A percentile compares a stretch with the other conserved stretches of the same genome.
phyloP scores from a whole-genome alignment of 768 basidiomycete species.

The Collybia sordida region DNA sequence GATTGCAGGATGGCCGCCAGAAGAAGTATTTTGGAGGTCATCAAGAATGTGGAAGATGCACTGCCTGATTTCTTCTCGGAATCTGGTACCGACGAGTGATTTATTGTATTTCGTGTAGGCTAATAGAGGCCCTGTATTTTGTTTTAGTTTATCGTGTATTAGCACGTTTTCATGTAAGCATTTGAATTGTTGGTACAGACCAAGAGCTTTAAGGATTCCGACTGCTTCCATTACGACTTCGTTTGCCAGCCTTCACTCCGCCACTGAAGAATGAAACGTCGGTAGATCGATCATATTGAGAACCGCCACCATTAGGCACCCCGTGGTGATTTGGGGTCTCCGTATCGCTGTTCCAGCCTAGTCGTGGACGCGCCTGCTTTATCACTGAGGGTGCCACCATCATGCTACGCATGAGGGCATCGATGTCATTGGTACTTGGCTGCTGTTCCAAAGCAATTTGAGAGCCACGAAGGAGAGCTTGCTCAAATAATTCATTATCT shows the following conservation, averaged over 20 bases:
- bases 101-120: not conserved
- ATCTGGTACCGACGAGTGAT: conserved; percentile 11
- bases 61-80: conserved; percentile 64
- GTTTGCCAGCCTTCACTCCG: conserved; percentile 16
- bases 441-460: conserved; percentile 42
- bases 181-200: not conserved
- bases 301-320: conserved; percentile 27
- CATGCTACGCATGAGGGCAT: conserved; percentile 52
- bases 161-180: not conserved
- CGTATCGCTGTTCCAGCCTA: conserved; percentile 9
- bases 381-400: conserved; percentile 33
- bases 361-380: conserved; percentile 2
- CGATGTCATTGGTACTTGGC: conserved; percentile 45
- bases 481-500: conserved; percentile 50
- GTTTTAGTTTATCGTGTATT: not conserved
- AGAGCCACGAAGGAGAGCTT: conserved; percentile 44
- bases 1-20: conserved; percentile 65
- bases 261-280: conserved; percentile 6
- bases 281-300: conserved; percentile 1
- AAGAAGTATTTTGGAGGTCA: conserved; percentile 51
- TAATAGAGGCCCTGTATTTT: not conserved
- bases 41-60: conserved; percentile 56
- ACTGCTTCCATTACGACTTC: conserved; percentile 17
- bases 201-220: conserved; percentile 8
- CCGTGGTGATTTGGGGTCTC: conserved; percentile 32